Base-by-base conservation (phyloP, 1,139 yeast genomes). In the Lodderomyces pseudojiufengensis region DNA sequence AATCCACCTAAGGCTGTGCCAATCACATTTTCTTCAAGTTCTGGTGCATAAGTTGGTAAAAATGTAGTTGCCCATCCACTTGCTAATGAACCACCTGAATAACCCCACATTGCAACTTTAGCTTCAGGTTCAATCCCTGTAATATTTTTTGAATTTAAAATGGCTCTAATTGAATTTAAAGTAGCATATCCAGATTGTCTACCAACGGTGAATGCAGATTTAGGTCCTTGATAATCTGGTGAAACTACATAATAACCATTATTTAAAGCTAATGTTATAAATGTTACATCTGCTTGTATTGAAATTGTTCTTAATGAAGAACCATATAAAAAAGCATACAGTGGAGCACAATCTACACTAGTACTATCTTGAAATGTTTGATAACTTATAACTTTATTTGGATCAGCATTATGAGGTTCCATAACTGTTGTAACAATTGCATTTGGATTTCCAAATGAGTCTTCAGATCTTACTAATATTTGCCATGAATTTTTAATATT, bases 1-100 rank as follows among this genome's bases (percentile, higher is more conserved):
- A 54, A 50, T 2, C 70, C 69, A 3, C 70, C 70, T 11, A 57
- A 37, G 0, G 63, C 59, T 8, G 53, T 58, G 5, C 66, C 69
- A 27, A 52, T 45, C 11, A 63, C 36, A 31, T 52, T 49, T 1
- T 40, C 24, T 3, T 27, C 27, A 26, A 63, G 49, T 5, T 63
- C 66, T 2, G 64, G 61, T 1, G 69, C 68, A 38, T 63, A 63
- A 1, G 39, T 33, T 8, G 64, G 65, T 38, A 57, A 63, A 23
- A 59, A 41, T 3, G 53, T 44, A 1, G 57, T 49, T 2, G 61
- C 61, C 64, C 63, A 58, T 1, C 54, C 53, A 4, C 58, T 37
- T 2, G 61, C 59, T 13, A 57, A 39, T 1, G 58, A 39, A 0
- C 63, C 64, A 12, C 64, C 64, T 8, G 61, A 55, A 36, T 55